A percentile compares a stretch with the other conserved stretches of the same genome.
Conservation (phyloP, 2,329 filamentous ascomycete species). For the Xylaria sp. region DNA sequence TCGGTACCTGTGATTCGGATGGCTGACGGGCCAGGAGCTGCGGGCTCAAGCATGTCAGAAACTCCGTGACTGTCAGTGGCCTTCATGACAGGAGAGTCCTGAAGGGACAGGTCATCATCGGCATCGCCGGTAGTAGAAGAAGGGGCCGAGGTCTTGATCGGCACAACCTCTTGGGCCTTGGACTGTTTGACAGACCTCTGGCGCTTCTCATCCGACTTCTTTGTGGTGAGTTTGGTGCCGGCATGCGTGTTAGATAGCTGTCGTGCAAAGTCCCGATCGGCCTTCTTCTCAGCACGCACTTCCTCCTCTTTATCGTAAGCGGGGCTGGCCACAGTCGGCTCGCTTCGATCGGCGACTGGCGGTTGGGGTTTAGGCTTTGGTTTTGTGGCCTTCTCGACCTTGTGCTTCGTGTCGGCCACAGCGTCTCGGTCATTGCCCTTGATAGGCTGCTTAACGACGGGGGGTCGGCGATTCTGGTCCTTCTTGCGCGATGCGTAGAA, state of each 20-base stretch:
- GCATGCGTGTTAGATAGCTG: conserved; percentile 67
- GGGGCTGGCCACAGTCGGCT: conserved; percentile 25
- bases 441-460: conserved; percentile 21
- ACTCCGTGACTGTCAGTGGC: conserved; percentile 63
- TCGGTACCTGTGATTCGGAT: conserved; percentile 68
- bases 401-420: conserved; percentile 32
- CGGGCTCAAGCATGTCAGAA: conserved; percentile 84
- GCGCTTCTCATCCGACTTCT: conserved; percentile 56
- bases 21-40: conserved; percentile 62
- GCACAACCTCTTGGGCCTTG: conserved; percentile 49
- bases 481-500: conserved; percentile 25
- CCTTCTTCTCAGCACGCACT: conserved; percentile 59
- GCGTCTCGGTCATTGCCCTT: conserved; percentile 25
- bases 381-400: conserved; percentile 37
- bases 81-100: conserved; percentile 56
- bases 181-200: conserved; percentile 67
- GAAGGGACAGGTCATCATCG: conserved; percentile 73
- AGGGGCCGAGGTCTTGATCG: conserved; percentile 50
- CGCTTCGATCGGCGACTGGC: conserved; percentile 11
- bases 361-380: conserved; percentile 36
- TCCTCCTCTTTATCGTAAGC: conserved; percentile 42
- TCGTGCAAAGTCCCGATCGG: conserved; percentile 61
- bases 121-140: conserved; percentile 72
- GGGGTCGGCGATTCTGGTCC: conserved; percentile 19
- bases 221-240: conserved; percentile 55